These are phyloP conservation scores for Nakazawaea pomicola DNA, from an alignment of 805 yeast genomes.

Conservation along the genomic window DNA sequence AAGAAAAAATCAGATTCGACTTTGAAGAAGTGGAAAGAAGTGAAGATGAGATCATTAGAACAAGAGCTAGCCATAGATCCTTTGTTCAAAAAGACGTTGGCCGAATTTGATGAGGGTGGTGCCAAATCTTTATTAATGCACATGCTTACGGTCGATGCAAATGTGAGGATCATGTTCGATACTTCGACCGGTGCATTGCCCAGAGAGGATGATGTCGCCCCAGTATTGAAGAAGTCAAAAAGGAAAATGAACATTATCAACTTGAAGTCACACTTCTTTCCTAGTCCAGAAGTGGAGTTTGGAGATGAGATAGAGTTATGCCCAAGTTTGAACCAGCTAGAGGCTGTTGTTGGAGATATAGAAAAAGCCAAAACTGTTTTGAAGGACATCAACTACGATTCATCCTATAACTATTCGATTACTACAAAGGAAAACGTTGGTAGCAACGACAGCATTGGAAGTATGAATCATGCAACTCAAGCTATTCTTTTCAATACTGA, in stretches of 20 bases:
- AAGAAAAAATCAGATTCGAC: constrained; percentile 35
- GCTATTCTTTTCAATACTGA: constrained; percentile 7
- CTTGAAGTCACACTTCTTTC: constrained; percentile 4
- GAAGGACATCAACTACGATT: constrained; percentile 33
- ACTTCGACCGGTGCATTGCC: constrained; percentile 35
- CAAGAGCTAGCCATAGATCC: constrained; percentile 69
- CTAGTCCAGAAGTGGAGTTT: constrained; percentile 17
- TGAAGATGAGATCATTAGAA: constrained; percentile 52
- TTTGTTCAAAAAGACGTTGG: constrained; percentile 64
- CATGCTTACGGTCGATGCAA: constrained; percentile 47
- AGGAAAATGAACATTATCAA: constrained; percentile 3
- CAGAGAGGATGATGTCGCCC: constrained; percentile 17
- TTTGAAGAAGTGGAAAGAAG: constrained; percentile 42
- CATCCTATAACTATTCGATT: constrained; percentile 9
- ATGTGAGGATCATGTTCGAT: constrained; percentile 61
- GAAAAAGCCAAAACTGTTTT: constrained; percentile 44
- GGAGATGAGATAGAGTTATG: constrained; percentile 40
- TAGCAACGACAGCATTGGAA: constrained; percentile 8
- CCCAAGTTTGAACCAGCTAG: constrained; percentile 58
- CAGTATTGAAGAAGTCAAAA: constrained; percentile 14
- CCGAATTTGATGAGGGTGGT: constrained; percentile 82
- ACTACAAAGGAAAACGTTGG: constrained; percentile 12
- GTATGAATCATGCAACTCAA: constrained; percentile 8
- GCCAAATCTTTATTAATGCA: constrained; percentile 65
- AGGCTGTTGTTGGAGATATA: constrained; percentile 51